These are phyloP conservation scores for Tolypocladium cylindrosporum DNA, from an alignment of 2,329 filamentous ascomycete species.

Conservation along the genomic window DNA sequence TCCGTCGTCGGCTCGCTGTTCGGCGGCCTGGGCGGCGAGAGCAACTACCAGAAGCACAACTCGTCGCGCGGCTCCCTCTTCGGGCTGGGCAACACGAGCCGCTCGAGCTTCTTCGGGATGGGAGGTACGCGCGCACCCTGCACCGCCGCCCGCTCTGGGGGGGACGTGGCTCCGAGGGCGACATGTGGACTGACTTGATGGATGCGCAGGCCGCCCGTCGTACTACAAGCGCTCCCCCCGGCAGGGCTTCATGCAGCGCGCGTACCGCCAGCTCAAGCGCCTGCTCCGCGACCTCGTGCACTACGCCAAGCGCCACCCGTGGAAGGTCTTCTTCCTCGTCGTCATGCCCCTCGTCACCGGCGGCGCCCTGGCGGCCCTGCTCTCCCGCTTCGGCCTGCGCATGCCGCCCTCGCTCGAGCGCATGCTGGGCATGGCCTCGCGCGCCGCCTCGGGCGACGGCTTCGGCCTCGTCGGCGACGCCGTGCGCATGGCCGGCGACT, in stretches of 20 bases:
- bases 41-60: conserved; percentile 28
- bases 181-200: neutral
- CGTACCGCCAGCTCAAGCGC: conserved; percentile 66
- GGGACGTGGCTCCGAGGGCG: neutral
- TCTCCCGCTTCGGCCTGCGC: conserved; percentile 69
- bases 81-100: conserved; percentile 31
- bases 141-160: too few species aligned
- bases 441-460: conserved; percentile 34
- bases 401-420: conserved; percentile 56
- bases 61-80: conserved; percentile 36
- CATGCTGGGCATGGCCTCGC: conserved; percentile 44
- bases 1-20: conserved; percentile 23
- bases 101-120: conserved; percentile 35
- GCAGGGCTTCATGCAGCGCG: conserved; percentile 63
- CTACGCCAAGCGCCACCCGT: conserved; percentile 73
- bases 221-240: conserved; percentile 79
- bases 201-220: conserved; percentile 37
- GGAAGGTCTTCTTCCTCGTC: conserved; percentile 80
- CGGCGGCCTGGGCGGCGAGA: conserved; percentile 12
- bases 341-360: conserved; percentile 81
- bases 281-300: conserved; percentile 71
- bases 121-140: conserved; percentile 10
- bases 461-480: conserved; percentile 44
- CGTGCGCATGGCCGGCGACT: conserved; percentile 38
- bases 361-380: conserved; percentile 67